Base-by-base conservation (phyloP, 176 grass and related monocot genomes). In the Triticum turgidum region DNA sequence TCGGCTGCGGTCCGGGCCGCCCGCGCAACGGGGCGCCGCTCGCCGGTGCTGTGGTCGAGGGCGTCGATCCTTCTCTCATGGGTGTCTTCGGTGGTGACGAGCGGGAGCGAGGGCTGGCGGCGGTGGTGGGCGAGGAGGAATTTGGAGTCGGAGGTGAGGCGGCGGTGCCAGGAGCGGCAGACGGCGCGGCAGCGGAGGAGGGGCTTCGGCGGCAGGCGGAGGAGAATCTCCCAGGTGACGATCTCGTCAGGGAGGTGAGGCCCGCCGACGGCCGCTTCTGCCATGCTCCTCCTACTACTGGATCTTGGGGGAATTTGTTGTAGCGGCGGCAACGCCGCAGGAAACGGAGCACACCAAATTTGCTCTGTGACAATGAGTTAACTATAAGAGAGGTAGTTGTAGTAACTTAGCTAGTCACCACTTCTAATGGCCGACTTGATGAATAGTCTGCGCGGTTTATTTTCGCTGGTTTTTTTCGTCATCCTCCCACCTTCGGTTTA, bases 161-260 rank as follows among this genome's bases (percentile, higher is more conserved):
- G 33, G 76, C 56, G 52, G 52, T 52, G 76, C 76, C 51, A 78
- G 76, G 76, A 35, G 76, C 76, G 76, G 76, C 49, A 78, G 32
- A 78, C 20, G 20, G 76, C 30, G 76, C 76, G 76, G 30, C 76
- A 78, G 0, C 76, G 76, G 54, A 78, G 5, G 11, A 78, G 30
- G 17, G 33, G 32, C 32, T 78, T 78, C 10, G 54, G 29, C 11
- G 76, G 76, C 3, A 78, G 51, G 30, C 54, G 76, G 47, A 32
- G 35, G 15, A 78, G 76, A 32, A 78, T 61, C 76, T 78, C 52
- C 52, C 52, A 78, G 52, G 58, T 12, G 76, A 78, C 21, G 32
- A 78, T 32, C 18, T 61, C 76, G 18, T 78, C 52, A 5, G 49
- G 76, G 17, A 78, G 76, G 17, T 1, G 71, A 42, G 41, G 41